Conservation (phyloP, 805 yeast species). For the Ogataea kodamae region DNA sequence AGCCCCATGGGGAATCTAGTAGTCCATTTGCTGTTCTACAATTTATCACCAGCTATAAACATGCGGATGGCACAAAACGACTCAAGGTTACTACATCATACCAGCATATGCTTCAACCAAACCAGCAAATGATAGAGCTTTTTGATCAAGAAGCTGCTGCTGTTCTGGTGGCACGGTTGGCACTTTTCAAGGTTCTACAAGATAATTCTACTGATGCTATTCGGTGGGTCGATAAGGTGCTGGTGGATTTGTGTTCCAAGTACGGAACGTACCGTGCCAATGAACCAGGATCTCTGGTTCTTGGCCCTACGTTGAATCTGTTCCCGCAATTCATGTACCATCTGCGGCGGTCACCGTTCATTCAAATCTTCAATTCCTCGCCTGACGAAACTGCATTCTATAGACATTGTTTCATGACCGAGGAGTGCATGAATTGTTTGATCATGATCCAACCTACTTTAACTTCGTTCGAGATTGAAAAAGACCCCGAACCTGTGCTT, state of each 20-base stretch:
- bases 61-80: slow-evolving; percentile 53
- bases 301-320: slow-evolving; percentile 47
- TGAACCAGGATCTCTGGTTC: slow-evolving; percentile 44
- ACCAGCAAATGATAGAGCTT: slow-evolving; percentile 39
- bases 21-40: slow-evolving; percentile 42
- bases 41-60: slow-evolving; percentile 59
- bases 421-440: slow-evolving; percentile 56
- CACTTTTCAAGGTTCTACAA: slow-evolving; percentile 41
- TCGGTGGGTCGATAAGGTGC: slow-evolving; percentile 47
- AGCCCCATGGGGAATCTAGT: slow-evolving; percentile 32
- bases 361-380: slow-evolving; percentile 64
- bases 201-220: slow-evolving; percentile 39
- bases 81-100: slow-evolving; percentile 59
- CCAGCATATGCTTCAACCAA: slow-evolving; percentile 39
- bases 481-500: slow-evolving; percentile 60
- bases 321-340: slow-evolving; percentile 69
- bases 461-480: slow-evolving; percentile 52
- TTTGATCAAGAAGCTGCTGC: slow-evolving; percentile 73
- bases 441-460: slow-evolving; percentile 70
- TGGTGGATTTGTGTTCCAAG: slow-evolving; percentile 44
- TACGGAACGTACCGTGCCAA: slow-evolving; percentile 49
- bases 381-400: slow-evolving; percentile 70
- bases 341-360: slow-evolving; percentile 61
- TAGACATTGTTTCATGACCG: slow-evolving; percentile 59
- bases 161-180: slow-evolving; percentile 55